Evolutionary conservation across 306 rosid species (phyloP), one percentile per base, ranked within the genome.

Genomic region (Trifolium fragiferum): DNA sequence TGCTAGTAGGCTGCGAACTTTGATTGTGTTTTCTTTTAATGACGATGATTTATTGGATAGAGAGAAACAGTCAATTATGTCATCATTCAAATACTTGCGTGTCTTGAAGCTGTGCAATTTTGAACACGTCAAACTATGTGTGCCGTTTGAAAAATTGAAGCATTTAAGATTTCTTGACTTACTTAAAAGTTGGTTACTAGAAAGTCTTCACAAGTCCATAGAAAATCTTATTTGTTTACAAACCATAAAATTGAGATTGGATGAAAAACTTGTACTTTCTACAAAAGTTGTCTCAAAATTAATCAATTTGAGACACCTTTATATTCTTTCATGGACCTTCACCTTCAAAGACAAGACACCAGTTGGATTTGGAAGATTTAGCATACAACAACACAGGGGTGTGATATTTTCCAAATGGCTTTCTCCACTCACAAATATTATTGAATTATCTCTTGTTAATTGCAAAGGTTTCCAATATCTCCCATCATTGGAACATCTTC

Each of bases 21-120:
- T 70, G 8, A 32, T 70, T 35, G 2, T 70, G 13, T 0, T 4
- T 12, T 0, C 19, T 35, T 10, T 8, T 7, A n/a, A n/a, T n/a
- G 0, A 0, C 2, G 0, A 0, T 1, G 0, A 1, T 1, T 0
- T 2, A 30, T n/a, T 35, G 8, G 19, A n/a, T 8, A 13, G 4
- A 30, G 3, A 12, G 30, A 13, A 19, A 7, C n/a, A 7, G 6
- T 49, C 21, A 0, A 4, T 53, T 32, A 18, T 69, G 6, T 50
- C 18, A 35, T 12, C 1, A 1, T 53, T 70, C 43, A 25, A 58
- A 73, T n/a, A 32, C 44, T 43, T 73, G 4, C 59, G 68, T 2
- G 59, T 18, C 18, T 73, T 59, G 27, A 59, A 2, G 0, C 0
- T 57, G 3, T 15, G n/a, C 8, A 0, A 4, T 15, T 6, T 4